A percentile compares a stretch with the other conserved stretches of the same genome.
phyloP scores from a whole-genome alignment of 2,329 filamentous ascomycete genomes.

The Mycogone perniciosa region DNA sequence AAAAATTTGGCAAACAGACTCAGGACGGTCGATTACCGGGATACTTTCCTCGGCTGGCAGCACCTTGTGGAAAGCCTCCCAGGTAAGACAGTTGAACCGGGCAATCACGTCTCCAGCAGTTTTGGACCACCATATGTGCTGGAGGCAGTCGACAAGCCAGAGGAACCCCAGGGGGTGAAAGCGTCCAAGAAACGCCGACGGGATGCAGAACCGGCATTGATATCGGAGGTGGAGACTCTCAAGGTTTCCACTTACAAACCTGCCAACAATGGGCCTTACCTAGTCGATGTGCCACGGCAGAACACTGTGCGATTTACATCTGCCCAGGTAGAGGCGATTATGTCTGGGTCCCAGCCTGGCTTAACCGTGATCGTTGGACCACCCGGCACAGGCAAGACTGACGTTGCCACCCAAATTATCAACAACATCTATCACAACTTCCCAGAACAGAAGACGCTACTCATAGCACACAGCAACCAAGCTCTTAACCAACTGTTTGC shows the following conservation, averaged over 20 bases:
- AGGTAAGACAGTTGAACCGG: constrained; percentile 78
- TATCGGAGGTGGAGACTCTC: constrained; percentile 59
- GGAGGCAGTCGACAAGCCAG: constrained; percentile 53
- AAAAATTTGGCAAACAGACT: constrained; percentile 73
- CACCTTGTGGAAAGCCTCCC: constrained; percentile 86
- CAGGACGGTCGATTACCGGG: constrained; percentile 77
- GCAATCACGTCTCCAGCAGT: constrained; percentile 61
- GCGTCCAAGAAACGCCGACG: constrained; percentile 82
- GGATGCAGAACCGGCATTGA: constrained; percentile 62
- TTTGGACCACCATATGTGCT: constrained; percentile 87
- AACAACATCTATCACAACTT: constrained; percentile 99
- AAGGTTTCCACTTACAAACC: constrained; percentile 87
- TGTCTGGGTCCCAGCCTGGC: constrained; percentile 88
- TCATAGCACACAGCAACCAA: constrained; percentile 96
- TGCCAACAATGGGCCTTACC: constrained; percentile 83
- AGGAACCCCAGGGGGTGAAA: constrained; percentile 46
- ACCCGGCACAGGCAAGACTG: constrained; percentile 97
- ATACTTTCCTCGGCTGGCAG: constrained; percentile 94
- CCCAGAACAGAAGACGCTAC: constrained; percentile 79
- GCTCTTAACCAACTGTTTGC: constrained; percentile 96
- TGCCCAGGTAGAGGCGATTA: constrained; percentile 84
- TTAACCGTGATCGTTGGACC: constrained; percentile 91
- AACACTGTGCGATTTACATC: constrained; percentile 87
- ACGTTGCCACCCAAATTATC: constrained; percentile 97
- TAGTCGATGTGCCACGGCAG: constrained; percentile 70